Evolutionary conservation across 2,329 filamentous ascomycete genomes (phyloP).

Genomic region (Tricladium varicosporioides): DNA sequence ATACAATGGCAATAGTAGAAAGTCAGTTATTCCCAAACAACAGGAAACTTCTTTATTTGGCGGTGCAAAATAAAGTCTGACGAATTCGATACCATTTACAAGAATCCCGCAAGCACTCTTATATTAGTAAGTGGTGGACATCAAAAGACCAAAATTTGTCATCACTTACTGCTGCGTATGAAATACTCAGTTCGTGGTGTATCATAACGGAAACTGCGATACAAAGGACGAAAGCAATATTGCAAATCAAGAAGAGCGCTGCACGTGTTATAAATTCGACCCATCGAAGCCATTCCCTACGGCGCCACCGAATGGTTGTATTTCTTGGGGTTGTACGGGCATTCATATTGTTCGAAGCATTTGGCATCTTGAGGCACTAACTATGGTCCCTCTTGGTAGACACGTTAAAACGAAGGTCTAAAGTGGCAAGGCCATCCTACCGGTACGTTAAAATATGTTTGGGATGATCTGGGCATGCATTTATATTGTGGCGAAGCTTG

Average conservation of each 20-base stretch:
- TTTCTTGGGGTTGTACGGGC: no score
- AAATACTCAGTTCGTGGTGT: neutral
- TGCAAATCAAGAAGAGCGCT: neutral
- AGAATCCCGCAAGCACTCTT: neutral
- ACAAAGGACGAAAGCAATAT: neutral
- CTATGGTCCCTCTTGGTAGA: no score
- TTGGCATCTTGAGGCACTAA: no score
- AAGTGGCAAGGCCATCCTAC: no score
- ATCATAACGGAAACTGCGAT: neutral
- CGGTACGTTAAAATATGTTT: no score
- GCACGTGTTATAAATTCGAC: neutral
- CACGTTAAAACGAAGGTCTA: no score
- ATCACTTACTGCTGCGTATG: neutral
- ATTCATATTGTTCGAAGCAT: no score
- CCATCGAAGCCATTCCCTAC: neutral
- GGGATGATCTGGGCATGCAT: no score
- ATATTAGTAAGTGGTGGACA: neutral
- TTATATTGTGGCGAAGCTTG: no score
- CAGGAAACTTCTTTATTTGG: neutral
- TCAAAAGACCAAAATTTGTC: neutral
- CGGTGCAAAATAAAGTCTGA: neutral
- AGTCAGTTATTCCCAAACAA: neutral
- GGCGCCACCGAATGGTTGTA: no score
- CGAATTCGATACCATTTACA: neutral
- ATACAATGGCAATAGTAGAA: neutral